Base-by-base conservation (phyloP, 495 filamentous ascomycete genomes). In the Mycothermus thermophilus region DNA sequence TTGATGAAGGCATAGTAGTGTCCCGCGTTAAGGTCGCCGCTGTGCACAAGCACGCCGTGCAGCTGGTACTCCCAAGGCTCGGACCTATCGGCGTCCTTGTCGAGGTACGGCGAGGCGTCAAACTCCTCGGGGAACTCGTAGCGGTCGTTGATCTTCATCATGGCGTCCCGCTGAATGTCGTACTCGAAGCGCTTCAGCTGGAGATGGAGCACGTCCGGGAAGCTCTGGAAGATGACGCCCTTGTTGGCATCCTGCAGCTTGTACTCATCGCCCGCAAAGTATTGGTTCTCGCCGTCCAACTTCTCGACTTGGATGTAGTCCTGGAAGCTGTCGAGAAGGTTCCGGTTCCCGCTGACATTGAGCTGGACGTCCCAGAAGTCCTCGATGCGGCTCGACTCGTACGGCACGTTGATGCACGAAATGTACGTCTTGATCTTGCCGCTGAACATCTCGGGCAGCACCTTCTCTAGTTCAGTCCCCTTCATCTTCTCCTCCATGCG, bases 291-390 rank as follows among this genome's bases (percentile, higher is more conserved):
- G 8, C 90, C 92, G 42, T 96, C 88, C 52, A 99, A 74, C 3
- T 80, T 93, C 60, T 99, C 90, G 15, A 94, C 88, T 39, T 90
- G 76, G 38, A 95, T 80, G 55, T 96, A 99, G 53, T 96, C 85
- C 46, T 75, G 80, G 64, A 99, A 95, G 47, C 87, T 94, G 37
- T 93, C 85, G 38, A 93, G 79, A 38, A 99, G 62, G 35, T 80
- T 88, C 59, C 83, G 84, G 65, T 92, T 92, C 19, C 84, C 84
- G 41, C 81, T 78, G 27, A 99, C 90, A 40, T 96, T 99, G 42
- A 99, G 74, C 50, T 96, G 90, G 33, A 99, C 80, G 53, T 99
- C 90, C 90, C 90, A 99, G 56, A 94, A 99, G 40, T 96, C 92
- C 59, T 99, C 92, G 30, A 87, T 66, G 31, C 87, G 75, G 21